phyloP scores from a whole-genome alignment of 495 filamentous ascomycete species.

The Penicillium macrosclerotiorum region DNA sequence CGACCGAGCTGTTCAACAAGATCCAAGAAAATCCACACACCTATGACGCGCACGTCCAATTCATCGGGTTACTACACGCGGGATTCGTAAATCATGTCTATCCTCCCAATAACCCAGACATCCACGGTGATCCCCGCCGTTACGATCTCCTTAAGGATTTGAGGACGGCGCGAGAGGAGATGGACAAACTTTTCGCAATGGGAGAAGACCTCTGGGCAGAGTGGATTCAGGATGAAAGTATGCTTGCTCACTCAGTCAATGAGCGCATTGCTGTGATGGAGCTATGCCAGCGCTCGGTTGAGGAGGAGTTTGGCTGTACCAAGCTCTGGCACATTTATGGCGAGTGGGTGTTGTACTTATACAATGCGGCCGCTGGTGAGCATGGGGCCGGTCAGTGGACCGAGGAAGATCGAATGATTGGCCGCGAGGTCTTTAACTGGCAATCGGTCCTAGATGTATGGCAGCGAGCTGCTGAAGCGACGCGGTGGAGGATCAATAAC shows the following conservation, averaged over 20 bases:
- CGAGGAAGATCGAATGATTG: slow-evolving; percentile 71
- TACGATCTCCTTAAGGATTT: slow-evolving; percentile 64
- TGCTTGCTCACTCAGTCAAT: slow-evolving; percentile 57
- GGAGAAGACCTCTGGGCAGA: slow-evolving; percentile 64
- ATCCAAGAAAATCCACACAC: slow-evolving; percentile 62
- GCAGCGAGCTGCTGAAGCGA: slow-evolving; percentile 73
- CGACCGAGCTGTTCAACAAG: slow-evolving; percentile 52
- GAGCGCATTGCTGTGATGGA: slow-evolving; percentile 78
- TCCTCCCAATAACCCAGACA: slow-evolving; percentile 45
- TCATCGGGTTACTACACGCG: slow-evolving; percentile 62
- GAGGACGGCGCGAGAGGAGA: slow-evolving; percentile 59
- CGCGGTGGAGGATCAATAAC: slow-evolving; percentile 77
- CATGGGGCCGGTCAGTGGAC: slow-evolving; percentile 61
- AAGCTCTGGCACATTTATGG: slow-evolving; percentile 88
- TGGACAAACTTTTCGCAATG: slow-evolving; percentile 65
- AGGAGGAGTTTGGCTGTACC: slow-evolving; percentile 78
- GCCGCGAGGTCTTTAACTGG: slow-evolving; percentile 76
- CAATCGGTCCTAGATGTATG: slow-evolving; percentile 75
- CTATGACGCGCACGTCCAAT: slow-evolving; percentile 62
- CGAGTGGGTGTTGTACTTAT: slow-evolving; percentile 78
- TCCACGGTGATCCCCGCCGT: slow-evolving; percentile 42
- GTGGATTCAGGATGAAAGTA: slow-evolving; percentile 62
- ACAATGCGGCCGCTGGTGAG: slow-evolving; percentile 59
- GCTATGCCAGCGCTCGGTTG: slow-evolving; percentile 72
- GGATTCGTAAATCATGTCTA: slow-evolving; percentile 59